phyloP scores from a whole-genome alignment of 495 filamentous ascomycete genomes.

The Penicillium lividum region DNA sequence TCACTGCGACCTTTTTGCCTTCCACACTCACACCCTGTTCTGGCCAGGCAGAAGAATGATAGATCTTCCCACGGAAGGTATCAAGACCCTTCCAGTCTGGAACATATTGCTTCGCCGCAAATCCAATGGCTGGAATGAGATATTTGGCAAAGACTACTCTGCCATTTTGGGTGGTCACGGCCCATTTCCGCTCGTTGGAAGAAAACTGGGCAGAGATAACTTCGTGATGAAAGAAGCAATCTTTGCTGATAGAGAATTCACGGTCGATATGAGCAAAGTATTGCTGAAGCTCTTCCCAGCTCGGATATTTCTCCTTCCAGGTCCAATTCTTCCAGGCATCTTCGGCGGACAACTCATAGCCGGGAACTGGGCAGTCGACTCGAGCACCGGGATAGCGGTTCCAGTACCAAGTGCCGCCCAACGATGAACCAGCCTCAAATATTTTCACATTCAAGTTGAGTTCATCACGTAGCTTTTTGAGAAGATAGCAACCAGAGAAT shows the following conservation, averaged over 20 bases:
- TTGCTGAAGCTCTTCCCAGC: conserved; percentile 46
- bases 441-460: conserved; percentile 33
- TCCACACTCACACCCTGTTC: conserved; percentile 46
- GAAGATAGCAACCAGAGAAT: conserved; percentile 1
- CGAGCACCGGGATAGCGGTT: conserved; percentile 49
- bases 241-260: conserved; percentile 49
- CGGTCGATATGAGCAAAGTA: conserved; percentile 61
- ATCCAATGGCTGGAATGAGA: conserved; percentile 47
- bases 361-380: conserved; percentile 51
- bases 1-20: conserved; percentile 53
- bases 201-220: conserved; percentile 48
- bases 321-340: conserved; percentile 55
- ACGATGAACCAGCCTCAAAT: conserved; percentile 44
- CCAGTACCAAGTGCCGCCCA: conserved; percentile 54
- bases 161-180: conserved; percentile 50
- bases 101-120: conserved; percentile 36
- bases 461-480: conserved; percentile 29
- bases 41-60: conserved; percentile 64
- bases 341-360: conserved; percentile 52
- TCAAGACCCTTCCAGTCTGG: conserved; percentile 55
- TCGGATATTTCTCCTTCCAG: conserved; percentile 55
- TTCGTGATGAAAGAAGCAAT: conserved; percentile 50
- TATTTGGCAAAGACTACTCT: conserved; percentile 44
- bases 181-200: conserved; percentile 40
- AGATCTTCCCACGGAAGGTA: conserved; percentile 52